Base-by-base conservation (phyloP, 306 rosid genomes). In the Oxytropis ochrocephala region DNA sequence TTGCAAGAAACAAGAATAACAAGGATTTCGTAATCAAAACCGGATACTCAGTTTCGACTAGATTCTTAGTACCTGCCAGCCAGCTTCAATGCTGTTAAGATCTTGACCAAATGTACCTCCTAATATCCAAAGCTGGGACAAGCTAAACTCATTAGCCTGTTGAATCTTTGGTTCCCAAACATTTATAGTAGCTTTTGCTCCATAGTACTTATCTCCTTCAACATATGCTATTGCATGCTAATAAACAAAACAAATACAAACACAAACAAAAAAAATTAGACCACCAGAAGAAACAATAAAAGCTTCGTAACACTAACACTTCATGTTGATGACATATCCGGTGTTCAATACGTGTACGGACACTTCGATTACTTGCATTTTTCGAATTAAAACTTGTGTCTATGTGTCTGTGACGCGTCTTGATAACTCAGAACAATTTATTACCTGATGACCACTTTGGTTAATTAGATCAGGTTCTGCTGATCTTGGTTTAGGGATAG, bases 81-180 rank as follows among this genome's bases (percentile, higher is more conserved):
- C 99, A 69, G 99, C 99, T 87, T 95, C 99, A 76, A 95, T 91
- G 88, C 99, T 95, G 84, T 95, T 95, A 5, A 95, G 91, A 79
- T 95, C 99, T 87, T 91, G 87, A 71, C 99, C 99, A 67, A 95
- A 95, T 41, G 99, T 84, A 33, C 99, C 99, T 53, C 99, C 99
- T 69, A 95, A 76, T 41, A 95, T 74, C 99, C 99, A 95, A 9
- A 95, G 87, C 81, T 95, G 99, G 73, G 99, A 91, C 82, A 95
- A 86, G 75, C 99, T 95, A 79, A 95, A 95, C 87, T 95, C 99
- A 73, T 91, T 91, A 63, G 97, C 65, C 71, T 87, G 97, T 65
- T 91, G 97, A 35, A 95, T 95, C 76, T 86, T 91, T 52, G 99
- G 99, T 52, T 89, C 97, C 99, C 99, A 95, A 17, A 95, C 99